phyloP scores from a whole-genome alignment of 352 stramenopile genomes.

The Globisporangium splendens region DNA sequence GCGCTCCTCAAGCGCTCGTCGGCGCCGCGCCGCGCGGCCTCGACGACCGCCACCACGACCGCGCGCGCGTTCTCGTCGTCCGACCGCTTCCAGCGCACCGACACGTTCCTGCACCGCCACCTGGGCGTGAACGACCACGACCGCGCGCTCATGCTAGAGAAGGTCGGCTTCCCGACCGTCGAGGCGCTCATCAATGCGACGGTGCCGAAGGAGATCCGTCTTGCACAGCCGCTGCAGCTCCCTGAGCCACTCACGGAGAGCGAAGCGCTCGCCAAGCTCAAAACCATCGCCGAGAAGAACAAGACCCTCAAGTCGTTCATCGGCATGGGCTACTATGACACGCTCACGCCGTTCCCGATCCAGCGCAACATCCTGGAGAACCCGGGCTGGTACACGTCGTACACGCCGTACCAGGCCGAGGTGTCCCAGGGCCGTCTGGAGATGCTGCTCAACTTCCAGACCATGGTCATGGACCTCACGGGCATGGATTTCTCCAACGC shows the following conservation, averaged over 20 bases:
- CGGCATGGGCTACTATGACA: slow-evolving; percentile 98
- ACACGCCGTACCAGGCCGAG: slow-evolving; percentile 99
- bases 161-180: slow-evolving; percentile 91
- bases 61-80: slow-evolving; percentile 10
- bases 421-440: slow-evolving; percentile 98
- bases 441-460: slow-evolving; percentile 99
- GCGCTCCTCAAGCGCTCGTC: slow-evolving; percentile 16
- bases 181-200: slow-evolving; percentile 94
- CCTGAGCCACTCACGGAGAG: slow-evolving; percentile 88
- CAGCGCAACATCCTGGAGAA: slow-evolving; percentile 98
- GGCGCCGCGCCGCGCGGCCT: slow-evolving; percentile 2
- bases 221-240: slow-evolving; percentile 52
- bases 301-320: slow-evolving; percentile 96
- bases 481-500: slow-evolving; percentile 96
- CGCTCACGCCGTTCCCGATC: slow-evolving; percentile 94
- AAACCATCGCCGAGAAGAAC: slow-evolving; percentile 94
- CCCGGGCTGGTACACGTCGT: slow-evolving; percentile 98
- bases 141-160: slow-evolving; percentile 90
- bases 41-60: not conserved
- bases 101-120: slow-evolving; percentile 74
- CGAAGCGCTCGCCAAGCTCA: slow-evolving; percentile 90
- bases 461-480: slow-evolving; percentile 95
- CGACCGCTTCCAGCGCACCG: slow-evolving; percentile 42
- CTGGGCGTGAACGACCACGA: slow-evolving; percentile 90
- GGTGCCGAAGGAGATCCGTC: slow-evolving; percentile 92